A percentile compares a stretch with the other conserved stretches of the same genome.
Evolutionary conservation across 768 basidiomycete genomes (phyloP).

Genomic region (Gloeophyllum trabeum): DNA sequence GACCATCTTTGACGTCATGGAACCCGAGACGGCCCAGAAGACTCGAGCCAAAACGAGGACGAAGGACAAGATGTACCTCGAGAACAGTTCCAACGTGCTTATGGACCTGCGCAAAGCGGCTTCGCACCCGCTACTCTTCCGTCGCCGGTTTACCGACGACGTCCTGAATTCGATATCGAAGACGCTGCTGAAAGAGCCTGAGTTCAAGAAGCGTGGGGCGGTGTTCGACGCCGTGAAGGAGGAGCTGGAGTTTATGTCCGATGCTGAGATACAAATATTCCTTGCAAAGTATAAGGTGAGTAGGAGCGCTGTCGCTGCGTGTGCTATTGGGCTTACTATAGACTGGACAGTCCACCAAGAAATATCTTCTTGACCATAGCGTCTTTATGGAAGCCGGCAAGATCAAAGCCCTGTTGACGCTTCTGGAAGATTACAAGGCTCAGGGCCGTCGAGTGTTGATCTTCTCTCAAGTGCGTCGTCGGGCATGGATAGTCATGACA

Average conservation of each 20-base stretch:
- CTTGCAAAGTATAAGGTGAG: conserved; percentile 78
- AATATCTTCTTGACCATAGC: conserved; percentile 59
- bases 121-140: conserved; percentile 93
- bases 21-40: conserved; percentile 20
- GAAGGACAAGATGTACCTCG: conserved; percentile 59
- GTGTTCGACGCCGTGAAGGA: conserved; percentile 84
- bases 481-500: neutral
- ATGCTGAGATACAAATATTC: conserved; percentile 87
- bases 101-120: conserved; percentile 98
- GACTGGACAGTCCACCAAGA: conserved; percentile 48
- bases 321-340: conserved; percentile 1
- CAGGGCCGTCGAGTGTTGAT: conserved; percentile 79
- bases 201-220: conserved; percentile 78
- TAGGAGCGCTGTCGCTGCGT: conserved; percentile 2
- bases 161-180: conserved; percentile 66
- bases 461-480: conserved; percentile 77
- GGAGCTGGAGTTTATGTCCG: conserved; percentile 98
- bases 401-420: conserved; percentile 56
- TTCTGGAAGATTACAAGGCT: conserved; percentile 55
- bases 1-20: conserved; percentile 48
- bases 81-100: conserved; percentile 86
- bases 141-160: conserved; percentile 72
- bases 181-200: conserved; percentile 80
- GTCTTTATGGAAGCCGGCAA: conserved; percentile 88
- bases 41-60: conserved; percentile 34